Conservation (phyloP, 164 flowering plant species). For the Tetrastigma voinierianum region DNA sequence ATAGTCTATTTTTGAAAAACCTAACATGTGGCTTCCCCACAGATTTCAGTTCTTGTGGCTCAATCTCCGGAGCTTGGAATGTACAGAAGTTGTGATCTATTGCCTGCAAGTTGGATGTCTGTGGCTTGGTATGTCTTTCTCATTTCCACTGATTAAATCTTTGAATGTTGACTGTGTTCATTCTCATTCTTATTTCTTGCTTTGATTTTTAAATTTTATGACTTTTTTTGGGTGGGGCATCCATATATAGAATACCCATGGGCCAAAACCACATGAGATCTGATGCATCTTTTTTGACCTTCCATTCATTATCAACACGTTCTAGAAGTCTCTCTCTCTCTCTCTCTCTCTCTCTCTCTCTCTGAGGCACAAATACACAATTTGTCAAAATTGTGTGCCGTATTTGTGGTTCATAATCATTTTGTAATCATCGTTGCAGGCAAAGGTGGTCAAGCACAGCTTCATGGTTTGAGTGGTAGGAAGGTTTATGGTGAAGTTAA, state of each 20-base stretch:
- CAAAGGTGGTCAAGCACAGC: conserved; percentile 23
- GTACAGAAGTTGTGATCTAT: conserved; percentile 63
- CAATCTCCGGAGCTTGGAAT: conserved; percentile 51
- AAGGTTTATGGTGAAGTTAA: conserved; percentile 18
- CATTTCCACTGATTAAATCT: neutral
- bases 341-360: conserved; percentile 15
- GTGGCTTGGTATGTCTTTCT: conserved; percentile 62
- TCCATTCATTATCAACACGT: conserved; percentile 60
- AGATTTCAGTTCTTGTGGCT: conserved; percentile 49
- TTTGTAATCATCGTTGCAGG: conserved; percentile 17
- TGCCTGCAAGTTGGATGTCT: conserved; percentile 77
- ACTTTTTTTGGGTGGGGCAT: conserved; percentile 47
- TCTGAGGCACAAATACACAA: neutral
- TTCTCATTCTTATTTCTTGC: no score
- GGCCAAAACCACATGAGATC: conserved; percentile 60
- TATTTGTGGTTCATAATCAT: neutral
- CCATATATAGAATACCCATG: conserved; percentile 83
- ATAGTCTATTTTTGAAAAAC: conserved; percentile 7
- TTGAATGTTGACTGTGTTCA: no score
- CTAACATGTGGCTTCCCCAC: conserved; percentile 4
- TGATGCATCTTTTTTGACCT: conserved; percentile 72
- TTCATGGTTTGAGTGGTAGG: conserved; percentile 20
- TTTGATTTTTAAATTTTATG: neutral
- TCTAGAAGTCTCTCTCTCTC: conserved; percentile 33
- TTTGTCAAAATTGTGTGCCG: neutral